phyloP scores from a whole-genome alignment of 192 early-diverging fungal genomes.

The Ramicandelaber brevisporus region DNA sequence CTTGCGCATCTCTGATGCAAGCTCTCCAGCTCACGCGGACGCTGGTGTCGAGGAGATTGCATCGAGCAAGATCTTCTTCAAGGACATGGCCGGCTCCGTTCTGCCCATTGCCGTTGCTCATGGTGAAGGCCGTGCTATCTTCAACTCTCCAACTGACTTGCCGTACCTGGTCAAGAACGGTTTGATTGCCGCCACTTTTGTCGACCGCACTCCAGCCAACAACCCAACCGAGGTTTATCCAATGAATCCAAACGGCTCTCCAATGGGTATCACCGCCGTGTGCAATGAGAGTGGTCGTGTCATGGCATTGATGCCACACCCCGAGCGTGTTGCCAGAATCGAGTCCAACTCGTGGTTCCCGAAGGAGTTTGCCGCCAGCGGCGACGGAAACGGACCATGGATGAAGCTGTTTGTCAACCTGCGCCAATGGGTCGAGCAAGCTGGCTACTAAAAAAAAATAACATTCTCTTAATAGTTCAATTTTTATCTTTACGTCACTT shows the following conservation, averaged over 20 bases:
- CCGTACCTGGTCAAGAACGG: slow-evolving; percentile 15
- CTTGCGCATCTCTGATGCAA: slow-evolving; percentile 11
- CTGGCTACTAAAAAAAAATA: background rate
- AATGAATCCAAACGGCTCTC: slow-evolving; percentile 89
- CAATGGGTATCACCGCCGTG: slow-evolving; percentile 66
- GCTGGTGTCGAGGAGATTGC: slow-evolving; percentile 4
- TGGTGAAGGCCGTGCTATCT: slow-evolving; percentile 85
- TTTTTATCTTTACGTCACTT: too few relatives aligned
- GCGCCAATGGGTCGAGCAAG: slow-evolving; percentile 51
- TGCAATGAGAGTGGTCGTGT: slow-evolving; percentile 67
- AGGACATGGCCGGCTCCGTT: slow-evolving; percentile 68
- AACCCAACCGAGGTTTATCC: slow-evolving; percentile 65
- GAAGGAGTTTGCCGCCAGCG: slow-evolving; percentile 14
- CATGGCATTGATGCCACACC: slow-evolving; percentile 94
- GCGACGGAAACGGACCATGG: slow-evolving; percentile 66
- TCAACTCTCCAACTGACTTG: slow-evolving; percentile 17
- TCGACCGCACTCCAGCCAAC: slow-evolving; percentile 45
- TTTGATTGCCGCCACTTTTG: slow-evolving; percentile 47
- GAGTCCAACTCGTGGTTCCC: slow-evolving; percentile 79
- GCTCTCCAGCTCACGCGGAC: background rate
- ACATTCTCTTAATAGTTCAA: too few relatives aligned
- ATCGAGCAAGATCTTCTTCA: slow-evolving; percentile 46
- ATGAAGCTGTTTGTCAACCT: slow-evolving; percentile 83
- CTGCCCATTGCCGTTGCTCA: slow-evolving; percentile 92
- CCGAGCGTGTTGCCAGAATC: slow-evolving; percentile 70